phyloP scores from a whole-genome alignment of 257 asterid species.

The Marsdenia floribunda region DNA sequence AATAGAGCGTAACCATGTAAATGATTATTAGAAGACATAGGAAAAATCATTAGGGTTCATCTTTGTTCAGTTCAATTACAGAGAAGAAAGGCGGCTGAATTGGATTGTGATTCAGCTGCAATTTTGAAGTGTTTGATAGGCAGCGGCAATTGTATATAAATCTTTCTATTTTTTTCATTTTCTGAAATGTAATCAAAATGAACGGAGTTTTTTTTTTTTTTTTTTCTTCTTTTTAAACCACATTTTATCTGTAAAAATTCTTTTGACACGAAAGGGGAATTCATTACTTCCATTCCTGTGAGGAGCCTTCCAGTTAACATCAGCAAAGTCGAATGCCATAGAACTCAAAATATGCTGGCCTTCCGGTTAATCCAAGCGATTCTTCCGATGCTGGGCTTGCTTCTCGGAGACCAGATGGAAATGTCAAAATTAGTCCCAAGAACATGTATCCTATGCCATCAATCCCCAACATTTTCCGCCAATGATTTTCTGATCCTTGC shows the following conservation, averaged over 20 bases:
- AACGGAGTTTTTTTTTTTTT: background rate
- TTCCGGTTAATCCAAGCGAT: no score
- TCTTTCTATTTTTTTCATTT: background rate
- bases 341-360: no score
- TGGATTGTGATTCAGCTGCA: conserved; percentile 16
- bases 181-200: background rate
- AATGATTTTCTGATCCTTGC: no score
- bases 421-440: no score
- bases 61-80: conserved; percentile 1
- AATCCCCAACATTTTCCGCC: no score
- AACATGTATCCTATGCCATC: no score
- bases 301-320: background rate
- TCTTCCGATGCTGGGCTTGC: no score
- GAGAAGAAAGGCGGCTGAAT: conserved; percentile 9
- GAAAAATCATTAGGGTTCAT: conserved; percentile 10
- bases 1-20: conserved; percentile 48
- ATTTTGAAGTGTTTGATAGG: conserved; percentile 14
- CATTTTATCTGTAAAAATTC: background rate
- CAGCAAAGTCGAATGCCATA: no score
- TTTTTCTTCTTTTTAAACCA: no score
- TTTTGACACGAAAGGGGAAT: background rate
- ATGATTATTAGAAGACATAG: conserved; percentile 30
- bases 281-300: background rate
- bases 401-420: no score
- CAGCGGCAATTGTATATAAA: conserved; percentile 15